phyloP scores from a whole-genome alignment of 179 eudicot species.

The Camellia oleifera region DNA sequence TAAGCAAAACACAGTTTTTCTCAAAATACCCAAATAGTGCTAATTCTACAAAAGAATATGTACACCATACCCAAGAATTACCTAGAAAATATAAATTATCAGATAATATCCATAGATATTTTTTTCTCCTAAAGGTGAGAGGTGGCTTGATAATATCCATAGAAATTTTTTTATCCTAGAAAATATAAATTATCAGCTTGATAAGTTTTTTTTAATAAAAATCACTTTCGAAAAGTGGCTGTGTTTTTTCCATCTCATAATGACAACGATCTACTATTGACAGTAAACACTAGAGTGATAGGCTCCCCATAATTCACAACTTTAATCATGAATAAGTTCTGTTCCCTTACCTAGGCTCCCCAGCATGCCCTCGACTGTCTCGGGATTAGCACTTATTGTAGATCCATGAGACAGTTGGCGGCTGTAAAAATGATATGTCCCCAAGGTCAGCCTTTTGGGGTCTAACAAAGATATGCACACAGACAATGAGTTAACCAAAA shows the following conservation, averaged over 20 bases:
- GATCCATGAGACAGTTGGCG: constrained; percentile 73
- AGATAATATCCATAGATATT: no score
- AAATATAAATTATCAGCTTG: no score
- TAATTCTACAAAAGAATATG: neutral
- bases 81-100: neutral
- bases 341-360: constrained; percentile 63
- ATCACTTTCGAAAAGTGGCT: neutral
- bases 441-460: constrained; percentile 72
- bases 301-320: no score
- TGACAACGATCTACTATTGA: no score
- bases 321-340: no score
- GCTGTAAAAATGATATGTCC: constrained; percentile 61
- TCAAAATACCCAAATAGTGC: neutral
- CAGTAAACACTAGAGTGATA: no score
- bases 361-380: constrained; percentile 91
- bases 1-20: neutral
- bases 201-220: neutral
- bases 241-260: no score
- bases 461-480: constrained; percentile 95
- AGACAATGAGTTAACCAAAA: constrained; percentile 80
- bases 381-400: constrained; percentile 56
- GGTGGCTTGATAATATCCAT: no score
- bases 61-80: neutral
- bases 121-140: no score
- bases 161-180: neutral